Evolutionary conservation across 306 rosid species (phyloP).

Genomic region (Quercus ilex): DNA sequence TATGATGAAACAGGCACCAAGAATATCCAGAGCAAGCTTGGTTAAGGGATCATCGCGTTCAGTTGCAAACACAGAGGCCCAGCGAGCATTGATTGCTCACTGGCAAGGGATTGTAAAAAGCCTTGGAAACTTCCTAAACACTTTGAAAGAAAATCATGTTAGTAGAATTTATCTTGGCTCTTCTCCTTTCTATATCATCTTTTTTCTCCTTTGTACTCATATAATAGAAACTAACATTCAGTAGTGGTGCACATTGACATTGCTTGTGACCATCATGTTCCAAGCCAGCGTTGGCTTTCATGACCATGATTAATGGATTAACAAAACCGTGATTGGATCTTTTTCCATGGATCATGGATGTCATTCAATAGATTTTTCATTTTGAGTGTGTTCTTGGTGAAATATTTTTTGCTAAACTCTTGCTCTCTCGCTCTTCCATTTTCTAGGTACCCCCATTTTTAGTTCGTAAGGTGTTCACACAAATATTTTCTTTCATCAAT

Average conservation of each 20-base stretch:
- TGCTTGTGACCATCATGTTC: not conserved
- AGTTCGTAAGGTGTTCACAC: slow-evolving; percentile 95
- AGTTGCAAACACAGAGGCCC: slow-evolving; percentile 82
- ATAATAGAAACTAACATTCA: not conserved
- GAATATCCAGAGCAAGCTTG: slow-evolving; percentile 94
- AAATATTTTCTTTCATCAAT: slow-evolving; percentile 77
- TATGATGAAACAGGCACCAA: slow-evolving; percentile 73
- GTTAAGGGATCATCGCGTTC: slow-evolving; percentile 90
- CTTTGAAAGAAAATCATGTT: slow-evolving; percentile 82
- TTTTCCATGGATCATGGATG: slow-evolving; percentile 1
- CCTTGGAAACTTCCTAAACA: slow-evolving; percentile 71
- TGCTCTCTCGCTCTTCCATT: slow-evolving; percentile 17
- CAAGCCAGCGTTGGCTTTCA: not conserved
- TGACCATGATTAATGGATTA: not conserved
- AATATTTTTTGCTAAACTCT: not conserved
- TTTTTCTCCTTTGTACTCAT: not conserved
- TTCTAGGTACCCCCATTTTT: slow-evolving; percentile 52
- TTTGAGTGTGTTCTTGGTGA: slow-evolving; percentile 6
- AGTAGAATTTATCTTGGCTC: slow-evolving; percentile 33
- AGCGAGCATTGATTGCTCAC: slow-evolving; percentile 92
- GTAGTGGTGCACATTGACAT: not conserved
- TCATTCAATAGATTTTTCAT: slow-evolving; percentile 5
- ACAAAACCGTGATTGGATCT: not conserved
- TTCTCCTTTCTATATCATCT: not conserved
- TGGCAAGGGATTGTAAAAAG: slow-evolving; percentile 99